Percentiles rank a stretch among this genome's conserved stretches.
phyloP scores from a whole-genome alignment of 306 rosid genomes.

The Quercus mongolica region DNA sequence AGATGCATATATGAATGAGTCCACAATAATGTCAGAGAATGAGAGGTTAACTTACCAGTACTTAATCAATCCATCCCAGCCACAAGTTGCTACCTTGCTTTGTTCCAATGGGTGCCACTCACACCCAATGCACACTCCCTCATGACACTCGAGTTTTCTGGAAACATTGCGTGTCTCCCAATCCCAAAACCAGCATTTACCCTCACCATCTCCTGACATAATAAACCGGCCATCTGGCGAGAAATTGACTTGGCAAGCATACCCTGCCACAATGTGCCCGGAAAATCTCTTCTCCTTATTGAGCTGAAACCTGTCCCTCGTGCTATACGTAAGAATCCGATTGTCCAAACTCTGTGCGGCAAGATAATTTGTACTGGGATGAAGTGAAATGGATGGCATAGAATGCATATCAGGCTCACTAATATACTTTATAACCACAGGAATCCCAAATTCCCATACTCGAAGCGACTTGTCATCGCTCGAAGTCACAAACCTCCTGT shows the following conservation, averaged over 20 bases:
- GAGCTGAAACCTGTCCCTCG: conserved; percentile 96
- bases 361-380: conserved; percentile 90
- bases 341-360: conserved; percentile 99
- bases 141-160: conserved; percentile 85
- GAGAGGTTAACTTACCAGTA: conserved; percentile 67
- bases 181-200: conserved; percentile 99
- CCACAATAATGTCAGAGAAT: not conserved
- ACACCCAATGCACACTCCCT: conserved; percentile 87
- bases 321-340: conserved; percentile 88
- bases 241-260: conserved; percentile 92
- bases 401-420: conserved; percentile 99
- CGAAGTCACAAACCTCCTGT: conserved; percentile 89
- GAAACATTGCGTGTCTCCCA: conserved; percentile 94
- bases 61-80: conserved; percentile 97
- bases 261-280: conserved; percentile 90
- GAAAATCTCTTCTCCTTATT: conserved; percentile 91
- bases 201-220: conserved; percentile 92
- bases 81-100: conserved; percentile 97
- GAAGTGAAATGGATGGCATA: conserved; percentile 92
- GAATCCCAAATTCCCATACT: conserved; percentile 97
- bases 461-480: conserved; percentile 96
- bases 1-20: not conserved
- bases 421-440: conserved; percentile 92
- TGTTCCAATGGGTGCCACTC: conserved; percentile 96
- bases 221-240: conserved; percentile 96